Conservation (phyloP, 2,329 filamentous ascomycete genomes). For the Onygena corvina region DNA sequence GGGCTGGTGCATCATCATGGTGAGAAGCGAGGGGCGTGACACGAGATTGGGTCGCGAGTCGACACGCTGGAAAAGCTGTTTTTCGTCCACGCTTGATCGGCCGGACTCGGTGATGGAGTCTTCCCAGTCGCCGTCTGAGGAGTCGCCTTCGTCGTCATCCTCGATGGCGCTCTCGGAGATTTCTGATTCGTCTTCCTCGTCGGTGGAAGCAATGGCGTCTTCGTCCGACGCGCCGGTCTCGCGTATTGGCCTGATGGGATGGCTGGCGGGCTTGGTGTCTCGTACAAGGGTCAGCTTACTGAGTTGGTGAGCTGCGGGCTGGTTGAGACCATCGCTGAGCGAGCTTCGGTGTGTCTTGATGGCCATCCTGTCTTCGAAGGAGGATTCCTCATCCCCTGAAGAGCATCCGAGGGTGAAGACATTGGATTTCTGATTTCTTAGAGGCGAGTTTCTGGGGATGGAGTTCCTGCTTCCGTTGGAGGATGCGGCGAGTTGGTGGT, state of each 20-base stretch:
- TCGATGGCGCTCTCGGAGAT: conserved; percentile 75
- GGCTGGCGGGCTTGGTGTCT: conserved; percentile 48
- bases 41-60: conserved; percentile 76
- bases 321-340: conserved; percentile 42
- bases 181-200: conserved; percentile 49
- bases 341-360: conserved; percentile 42
- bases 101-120: conserved; percentile 68
- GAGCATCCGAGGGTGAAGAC: conserved; percentile 66
- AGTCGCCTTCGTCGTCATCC: conserved; percentile 42
- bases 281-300: conserved; percentile 80
- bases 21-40: conserved; percentile 78
- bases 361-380: conserved; percentile 52
- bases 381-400: conserved; percentile 73
- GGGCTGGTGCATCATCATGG: conserved; percentile 72
- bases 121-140: conserved; percentile 47
- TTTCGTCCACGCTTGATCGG: conserved; percentile 70
- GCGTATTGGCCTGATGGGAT: conserved; percentile 52
- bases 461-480: conserved; percentile 43
- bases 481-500: conserved; percentile 43
- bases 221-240: conserved; percentile 42
- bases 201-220: conserved; percentile 49
- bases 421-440: conserved; percentile 53
- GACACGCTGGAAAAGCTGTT: conserved; percentile 74
- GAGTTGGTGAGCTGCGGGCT: conserved; percentile 31
- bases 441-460: conserved; percentile 46